These are phyloP conservation scores for Waitea zeae DNA, from an alignment of 1,284 basidiomycete species.

Conservation along the genomic window DNA sequence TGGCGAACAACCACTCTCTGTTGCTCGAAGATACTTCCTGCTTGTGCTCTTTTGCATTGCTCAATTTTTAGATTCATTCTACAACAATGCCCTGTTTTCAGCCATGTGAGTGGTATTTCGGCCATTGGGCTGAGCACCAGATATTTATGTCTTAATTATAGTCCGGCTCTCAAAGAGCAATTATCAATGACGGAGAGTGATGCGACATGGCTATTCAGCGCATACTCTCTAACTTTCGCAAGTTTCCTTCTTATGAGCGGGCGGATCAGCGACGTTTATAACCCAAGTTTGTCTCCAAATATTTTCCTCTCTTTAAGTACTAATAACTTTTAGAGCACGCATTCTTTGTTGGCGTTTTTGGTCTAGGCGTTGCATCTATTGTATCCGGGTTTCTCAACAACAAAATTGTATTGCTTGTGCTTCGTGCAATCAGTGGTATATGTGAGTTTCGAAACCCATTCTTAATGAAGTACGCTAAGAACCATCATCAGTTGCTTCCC, in stretches of 20 bases:
- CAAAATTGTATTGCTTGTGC: constrained; percentile 22
- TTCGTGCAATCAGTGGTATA: constrained; percentile 24
- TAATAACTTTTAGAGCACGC: constrained; percentile 7
- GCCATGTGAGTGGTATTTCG: constrained; percentile 13
- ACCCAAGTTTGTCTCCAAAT: constrained; percentile 12
- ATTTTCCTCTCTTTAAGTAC: neutral
- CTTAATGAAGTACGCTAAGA: neutral
- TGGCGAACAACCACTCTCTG: neutral
- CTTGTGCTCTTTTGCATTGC: constrained; percentile 10
- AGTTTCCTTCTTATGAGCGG: constrained; percentile 12
- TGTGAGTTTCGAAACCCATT: constrained; percentile 13
- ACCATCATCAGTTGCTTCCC: constrained; percentile 15
- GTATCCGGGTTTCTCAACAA: constrained; percentile 21
- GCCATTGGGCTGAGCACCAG: constrained; percentile 19
- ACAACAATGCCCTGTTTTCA: constrained; percentile 11
- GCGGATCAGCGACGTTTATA: constrained; percentile 16
- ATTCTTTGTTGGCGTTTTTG: constrained; percentile 16
- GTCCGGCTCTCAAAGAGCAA: constrained; percentile 23
- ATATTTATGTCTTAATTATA: too few relatives aligned
- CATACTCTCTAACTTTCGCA: neutral
- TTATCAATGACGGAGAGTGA: constrained; percentile 18
- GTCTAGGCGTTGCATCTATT: constrained; percentile 19
- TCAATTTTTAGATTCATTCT: constrained; percentile 12
- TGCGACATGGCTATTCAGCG: neutral
- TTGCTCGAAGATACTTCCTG: constrained; percentile 4